Conservation (phyloP, 331 rosid genomes). For the Rosa hybrid region DNA sequence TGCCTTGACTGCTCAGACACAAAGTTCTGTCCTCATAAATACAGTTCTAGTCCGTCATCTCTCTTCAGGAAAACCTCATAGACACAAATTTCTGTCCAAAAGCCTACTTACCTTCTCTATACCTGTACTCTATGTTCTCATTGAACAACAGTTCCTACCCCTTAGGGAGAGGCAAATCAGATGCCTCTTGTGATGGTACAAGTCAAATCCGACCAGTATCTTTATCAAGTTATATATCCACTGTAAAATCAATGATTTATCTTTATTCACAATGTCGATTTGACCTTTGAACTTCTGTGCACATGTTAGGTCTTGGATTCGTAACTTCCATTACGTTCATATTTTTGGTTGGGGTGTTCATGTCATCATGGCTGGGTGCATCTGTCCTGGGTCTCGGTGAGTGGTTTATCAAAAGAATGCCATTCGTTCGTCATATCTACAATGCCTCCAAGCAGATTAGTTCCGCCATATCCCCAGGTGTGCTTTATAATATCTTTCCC, state of each 20-base stretch:
- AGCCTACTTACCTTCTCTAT: not conserved
- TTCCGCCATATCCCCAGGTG: conserved; percentile 97
- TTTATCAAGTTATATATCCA: not conserved
- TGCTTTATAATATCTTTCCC: conserved; percentile 16
- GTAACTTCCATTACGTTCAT: conserved; percentile 89
- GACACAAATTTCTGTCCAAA: not conserved
- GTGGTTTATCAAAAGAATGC: conserved; percentile 99
- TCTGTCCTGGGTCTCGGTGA: conserved; percentile 95
- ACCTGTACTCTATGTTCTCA: not conserved
- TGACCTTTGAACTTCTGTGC: conserved; percentile 27
- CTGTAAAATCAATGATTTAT: not conserved
- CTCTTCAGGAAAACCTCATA: not conserved
- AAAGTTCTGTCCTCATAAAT: not conserved
- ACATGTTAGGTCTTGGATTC: conserved; percentile 83
- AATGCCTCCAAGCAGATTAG: conserved; percentile 99
- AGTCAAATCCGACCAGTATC: not conserved
- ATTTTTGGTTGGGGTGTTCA: conserved; percentile 94
- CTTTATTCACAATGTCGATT: conserved; percentile 1
- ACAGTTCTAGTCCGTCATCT: not conserved
- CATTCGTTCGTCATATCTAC: conserved; percentile 95
- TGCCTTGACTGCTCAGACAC: not conserved
- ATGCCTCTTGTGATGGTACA: not conserved
- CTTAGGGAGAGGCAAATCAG: not conserved
- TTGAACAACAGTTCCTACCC: not conserved
- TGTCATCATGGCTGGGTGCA: conserved; percentile 99